phyloP scores from a whole-genome alignment of 2,329 filamentous ascomycete genomes.

The Phoma sp. region DNA sequence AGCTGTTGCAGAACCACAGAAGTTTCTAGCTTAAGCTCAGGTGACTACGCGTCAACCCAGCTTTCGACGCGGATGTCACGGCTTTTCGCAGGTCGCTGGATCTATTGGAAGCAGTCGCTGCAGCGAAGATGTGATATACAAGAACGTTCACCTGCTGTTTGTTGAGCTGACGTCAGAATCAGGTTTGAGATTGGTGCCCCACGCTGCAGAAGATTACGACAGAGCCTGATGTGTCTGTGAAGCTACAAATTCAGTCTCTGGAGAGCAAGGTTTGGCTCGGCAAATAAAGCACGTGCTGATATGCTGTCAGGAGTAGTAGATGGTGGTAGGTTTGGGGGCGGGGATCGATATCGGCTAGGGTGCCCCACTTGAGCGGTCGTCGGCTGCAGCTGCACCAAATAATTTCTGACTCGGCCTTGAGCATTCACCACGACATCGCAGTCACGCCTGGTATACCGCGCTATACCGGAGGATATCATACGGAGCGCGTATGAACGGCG shows the following conservation, averaged over 20 bases:
- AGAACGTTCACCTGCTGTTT: neutral
- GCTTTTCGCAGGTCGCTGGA: neutral
- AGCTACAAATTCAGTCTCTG: neutral
- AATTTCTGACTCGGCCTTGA: conserved; percentile 17
- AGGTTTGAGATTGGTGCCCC: neutral
- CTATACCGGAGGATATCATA: neutral
- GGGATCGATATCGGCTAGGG: conserved; percentile 14
- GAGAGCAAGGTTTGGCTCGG: neutral
- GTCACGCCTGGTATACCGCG: neutral
- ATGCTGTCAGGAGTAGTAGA: neutral
- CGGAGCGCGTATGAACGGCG: neutral
- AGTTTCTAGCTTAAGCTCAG: conserved; percentile 37
- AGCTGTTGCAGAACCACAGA: conserved; percentile 19
- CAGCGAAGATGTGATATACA: neutral
- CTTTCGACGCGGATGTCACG: neutral
- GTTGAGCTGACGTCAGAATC: neutral
- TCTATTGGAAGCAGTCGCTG: neutral
- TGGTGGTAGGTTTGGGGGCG: conserved; percentile 15
- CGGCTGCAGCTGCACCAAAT: conserved; percentile 17
- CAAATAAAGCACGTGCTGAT: neutral
- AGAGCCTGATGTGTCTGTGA: neutral
- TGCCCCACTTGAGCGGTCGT: conserved; percentile 30
- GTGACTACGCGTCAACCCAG: conserved; percentile 36
- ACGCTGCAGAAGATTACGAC: neutral
- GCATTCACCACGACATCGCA: conserved; percentile 2